Percentiles rank a stretch among this genome's conserved stretches.
Conservation (phyloP, 2,329 filamentous ascomycete species). For the Coleophoma cylindrospora region DNA sequence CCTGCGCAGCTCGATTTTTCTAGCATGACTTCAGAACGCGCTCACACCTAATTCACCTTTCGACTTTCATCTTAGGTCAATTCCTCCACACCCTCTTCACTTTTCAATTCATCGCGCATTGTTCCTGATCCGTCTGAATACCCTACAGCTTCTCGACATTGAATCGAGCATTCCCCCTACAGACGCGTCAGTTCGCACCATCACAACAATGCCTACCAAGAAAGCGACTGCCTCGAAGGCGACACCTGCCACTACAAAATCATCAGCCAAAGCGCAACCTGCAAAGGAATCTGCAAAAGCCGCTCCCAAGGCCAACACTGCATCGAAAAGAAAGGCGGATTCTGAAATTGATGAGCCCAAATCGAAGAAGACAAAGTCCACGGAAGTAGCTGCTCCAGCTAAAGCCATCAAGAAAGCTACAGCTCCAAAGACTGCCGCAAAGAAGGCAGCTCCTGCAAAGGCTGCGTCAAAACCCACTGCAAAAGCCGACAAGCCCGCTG, state of each 20-base stretch:
- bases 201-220: not conserved
- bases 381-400: conserved; percentile 9
- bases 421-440: conserved; percentile 18
- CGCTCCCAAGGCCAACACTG: conserved; percentile 9
- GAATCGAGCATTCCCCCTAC: not conserved
- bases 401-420: conserved; percentile 19
- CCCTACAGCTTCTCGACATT: not conserved
- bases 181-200: not conserved
- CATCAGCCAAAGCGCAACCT: conserved; percentile 20
- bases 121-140: not conserved
- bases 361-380: conserved; percentile 14
- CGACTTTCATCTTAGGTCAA: not conserved
- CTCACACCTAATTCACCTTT: not conserved
- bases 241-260: conserved; percentile 21
- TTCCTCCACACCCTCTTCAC: not conserved
- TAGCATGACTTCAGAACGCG: not conserved
- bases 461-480: conserved; percentile 7
- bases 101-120: not conserved
- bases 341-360: conserved; percentile 10
- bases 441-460: conserved; percentile 11
- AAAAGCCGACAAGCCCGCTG: conserved; percentile 10
- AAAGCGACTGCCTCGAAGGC: conserved; percentile 2
- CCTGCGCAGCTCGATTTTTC: not conserved
- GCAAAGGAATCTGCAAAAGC: conserved; percentile 16
- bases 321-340: conserved; percentile 17